Conservation (phyloP, 2,329 filamentous ascomycete genomes). For the Paraconiothyrium sp. region DNA sequence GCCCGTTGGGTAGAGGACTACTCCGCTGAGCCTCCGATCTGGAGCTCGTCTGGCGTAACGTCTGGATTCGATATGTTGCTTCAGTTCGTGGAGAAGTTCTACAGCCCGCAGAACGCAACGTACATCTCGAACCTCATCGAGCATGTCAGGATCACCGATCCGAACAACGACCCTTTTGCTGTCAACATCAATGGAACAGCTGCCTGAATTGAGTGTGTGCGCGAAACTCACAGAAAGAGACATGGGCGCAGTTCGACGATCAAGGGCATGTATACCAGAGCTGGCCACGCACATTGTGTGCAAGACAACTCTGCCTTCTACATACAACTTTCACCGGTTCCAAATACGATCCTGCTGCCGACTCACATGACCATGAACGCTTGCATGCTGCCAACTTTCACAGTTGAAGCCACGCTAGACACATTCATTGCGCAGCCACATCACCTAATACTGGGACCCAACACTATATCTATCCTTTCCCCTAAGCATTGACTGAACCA, state of each 20-base stretch:
- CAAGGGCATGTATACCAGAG: too few species aligned
- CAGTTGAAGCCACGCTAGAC: neutral
- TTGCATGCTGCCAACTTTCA: neutral
- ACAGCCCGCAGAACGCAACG: conserved; percentile 63
- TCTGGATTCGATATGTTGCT: conserved; percentile 69
- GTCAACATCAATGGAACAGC: conserved; percentile 7
- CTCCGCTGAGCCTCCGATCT: conserved; percentile 59
- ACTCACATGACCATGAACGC: neutral
- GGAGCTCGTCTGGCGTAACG: conserved; percentile 70
- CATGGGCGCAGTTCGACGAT: neutral
- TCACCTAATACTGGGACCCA: neutral
- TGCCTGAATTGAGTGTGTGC: neutral
- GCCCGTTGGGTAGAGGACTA: conserved; percentile 72
- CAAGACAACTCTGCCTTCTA: too few species aligned
- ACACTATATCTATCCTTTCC: neutral
- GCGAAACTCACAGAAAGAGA: neutral
- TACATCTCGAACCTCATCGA: conserved; percentile 63
- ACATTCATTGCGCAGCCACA: neutral
- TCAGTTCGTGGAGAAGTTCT: conserved; percentile 63
- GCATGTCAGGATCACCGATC: conserved; percentile 63
- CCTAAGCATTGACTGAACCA: neutral
- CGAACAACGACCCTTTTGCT: conserved; percentile 63
- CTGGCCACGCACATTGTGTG: neutral
- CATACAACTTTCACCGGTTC: neutral
- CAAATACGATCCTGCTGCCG: neutral